Evolutionary conservation across 2,329 filamentous ascomycete species (phyloP), one percentile per base, ranked within the genome.

Genomic region (Ascochyta clinopodiicola): DNA sequence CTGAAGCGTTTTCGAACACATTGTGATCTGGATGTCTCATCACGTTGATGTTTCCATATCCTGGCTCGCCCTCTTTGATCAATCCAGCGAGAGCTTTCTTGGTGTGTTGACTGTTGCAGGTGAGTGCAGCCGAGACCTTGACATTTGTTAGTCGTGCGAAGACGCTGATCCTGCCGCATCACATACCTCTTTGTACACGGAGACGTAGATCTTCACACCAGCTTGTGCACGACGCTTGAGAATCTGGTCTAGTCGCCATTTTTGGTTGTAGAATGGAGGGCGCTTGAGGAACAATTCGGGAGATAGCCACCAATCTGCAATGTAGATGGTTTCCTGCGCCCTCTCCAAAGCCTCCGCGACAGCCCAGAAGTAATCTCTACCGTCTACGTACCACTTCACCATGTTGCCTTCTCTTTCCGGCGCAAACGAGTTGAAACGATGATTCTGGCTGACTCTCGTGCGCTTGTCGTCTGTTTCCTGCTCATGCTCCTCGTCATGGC

Each of bases 351-450:
- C 94, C 31, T 88, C 86, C 0, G 92, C 96, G 10, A 99, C 92
- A 17, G 95, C 89, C 75, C 92, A 96, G 75, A 95, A 96, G 76
- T 99, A 99, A 77, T 98, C 90, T 58, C 92, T 84, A 3, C 92
- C 95, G 72, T 98, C 95, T 10, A 98, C 91, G 77, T 97, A 98
- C 93, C 94, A 99, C 79, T 98, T 98, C 72, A 95, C 82, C 54
- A 90, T 82, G 75, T 98, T 97, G 25, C 88, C 89, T 10, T 94
- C 87, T 38, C 88, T 87, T 72, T 94, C 88, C 0, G 94, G 94
- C 34, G 96, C 96, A 77, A 90, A 99, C 4, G 91, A 96, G n/a
- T 89, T 75, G 79, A 92, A 98, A 37, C 94, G 88, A 72, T 98
- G 88, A 13, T 85, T 82, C 54, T 94, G 85, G 62, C 84, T 82